Conservation (phyloP, 768 basidiomycete genomes). For the Leccinum arenicola region DNA sequence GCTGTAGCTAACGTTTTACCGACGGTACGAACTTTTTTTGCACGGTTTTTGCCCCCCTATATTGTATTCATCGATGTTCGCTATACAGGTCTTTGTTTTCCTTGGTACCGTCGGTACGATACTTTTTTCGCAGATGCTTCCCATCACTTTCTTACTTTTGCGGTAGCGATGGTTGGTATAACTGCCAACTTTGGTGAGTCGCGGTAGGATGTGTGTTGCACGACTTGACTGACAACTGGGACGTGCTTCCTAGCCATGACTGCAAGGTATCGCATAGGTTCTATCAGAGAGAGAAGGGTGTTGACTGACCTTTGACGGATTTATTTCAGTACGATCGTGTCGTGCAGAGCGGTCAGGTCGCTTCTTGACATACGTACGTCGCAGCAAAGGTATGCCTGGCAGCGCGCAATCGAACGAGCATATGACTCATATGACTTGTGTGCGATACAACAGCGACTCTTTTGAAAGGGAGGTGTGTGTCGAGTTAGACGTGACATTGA, state of each 20-base stretch:
- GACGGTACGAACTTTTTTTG: not conserved
- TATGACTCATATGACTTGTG: not conserved
- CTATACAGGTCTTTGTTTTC: conserved; percentile 15
- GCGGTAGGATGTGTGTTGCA: not conserved
- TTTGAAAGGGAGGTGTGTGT: not conserved
- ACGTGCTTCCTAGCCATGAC: conserved; percentile 6
- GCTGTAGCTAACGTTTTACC: conserved; percentile 17
- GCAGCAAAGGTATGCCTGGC: not conserved
- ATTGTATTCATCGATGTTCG: not conserved
- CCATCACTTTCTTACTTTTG: not conserved
- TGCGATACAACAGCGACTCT: not conserved
- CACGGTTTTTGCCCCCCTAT: not conserved
- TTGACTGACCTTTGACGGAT: not conserved
- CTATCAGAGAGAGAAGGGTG: not conserved
- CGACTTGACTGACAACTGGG: not conserved
- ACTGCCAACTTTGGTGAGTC: conserved; percentile 13
- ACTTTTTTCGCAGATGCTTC: not conserved
- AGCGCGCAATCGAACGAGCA: not conserved
- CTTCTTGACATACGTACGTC: conserved; percentile 9
- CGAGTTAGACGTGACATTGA: not conserved
- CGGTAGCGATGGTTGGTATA: conserved; percentile 7
- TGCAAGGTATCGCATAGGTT: conserved; percentile 12
- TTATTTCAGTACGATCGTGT: conserved; percentile 17
- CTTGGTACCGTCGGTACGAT: conserved; percentile 1
- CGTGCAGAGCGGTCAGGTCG: conserved; percentile 15